A percentile compares a stretch with the other conserved stretches of the same genome.
Evolutionary conservation across 306 rosid species (phyloP).

Genomic region (Quercus aquifolioides): DNA sequence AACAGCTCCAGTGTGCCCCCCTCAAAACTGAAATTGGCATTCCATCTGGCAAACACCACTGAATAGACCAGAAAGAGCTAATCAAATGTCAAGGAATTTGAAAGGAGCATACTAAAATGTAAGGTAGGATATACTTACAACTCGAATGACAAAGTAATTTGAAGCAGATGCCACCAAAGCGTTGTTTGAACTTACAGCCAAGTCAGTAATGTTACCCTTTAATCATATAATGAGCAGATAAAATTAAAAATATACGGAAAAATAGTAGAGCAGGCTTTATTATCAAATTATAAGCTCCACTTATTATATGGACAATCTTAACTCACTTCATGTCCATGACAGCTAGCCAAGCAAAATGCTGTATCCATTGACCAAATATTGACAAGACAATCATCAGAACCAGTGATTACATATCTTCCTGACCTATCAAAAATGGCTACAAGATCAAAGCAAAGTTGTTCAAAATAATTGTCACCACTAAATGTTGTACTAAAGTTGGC

Average conservation of each 20-base stretch:
- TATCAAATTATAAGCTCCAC: slow-evolving; percentile 17
- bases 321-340: slow-evolving; percentile 91
- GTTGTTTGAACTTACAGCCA: slow-evolving; percentile 70
- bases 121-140: slow-evolving; percentile 47
- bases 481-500: background rate
- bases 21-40: slow-evolving; percentile 73
- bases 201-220: slow-evolving; percentile 84
- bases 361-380: slow-evolving; percentile 97
- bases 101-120: slow-evolving; percentile 1
- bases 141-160: slow-evolving; percentile 81
- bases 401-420: slow-evolving; percentile 87
- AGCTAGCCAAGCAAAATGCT: slow-evolving; percentile 81
- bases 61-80: slow-evolving; percentile 27
- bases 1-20: slow-evolving; percentile 82
- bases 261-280: background rate
- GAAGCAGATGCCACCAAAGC: slow-evolving; percentile 91
- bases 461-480: background rate
- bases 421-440: slow-evolving; percentile 92
- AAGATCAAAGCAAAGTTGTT: slow-evolving; percentile 28
- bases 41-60: slow-evolving; percentile 94
- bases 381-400: slow-evolving; percentile 90
- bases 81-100: slow-evolving; percentile 15
- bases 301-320: slow-evolving; percentile 20
- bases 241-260: slow-evolving; percentile 2
- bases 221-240: slow-evolving; percentile 25